A percentile compares a stretch with the other conserved stretches of the same genome.
These are phyloP conservation scores for Trichophyton schoenleinii DNA, from an alignment of 2,329 filamentous ascomycete genomes.

Conservation along the genomic window DNA sequence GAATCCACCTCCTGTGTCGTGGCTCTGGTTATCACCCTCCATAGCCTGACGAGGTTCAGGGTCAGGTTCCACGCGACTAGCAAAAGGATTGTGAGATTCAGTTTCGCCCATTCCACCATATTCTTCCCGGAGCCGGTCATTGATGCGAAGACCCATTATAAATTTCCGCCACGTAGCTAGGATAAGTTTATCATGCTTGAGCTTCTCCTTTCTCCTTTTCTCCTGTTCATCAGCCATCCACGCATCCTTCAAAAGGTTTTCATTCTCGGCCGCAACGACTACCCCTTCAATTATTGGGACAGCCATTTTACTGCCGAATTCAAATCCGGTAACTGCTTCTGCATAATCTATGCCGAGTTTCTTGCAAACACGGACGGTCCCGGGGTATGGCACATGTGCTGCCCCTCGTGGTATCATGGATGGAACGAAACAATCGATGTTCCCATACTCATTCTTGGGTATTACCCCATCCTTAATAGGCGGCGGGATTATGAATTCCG, in stretches of 20 bases:
- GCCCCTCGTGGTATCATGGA: conserved; percentile 85
- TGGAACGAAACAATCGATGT: conserved; percentile 89
- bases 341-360: conserved; percentile 77
- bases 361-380: conserved; percentile 68
- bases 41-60: conserved; percentile 4
- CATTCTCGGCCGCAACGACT: conserved; percentile 71
- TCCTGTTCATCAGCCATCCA: conserved; percentile 68
- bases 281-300: conserved; percentile 86
- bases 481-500: conserved; percentile 86
- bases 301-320: conserved; percentile 88
- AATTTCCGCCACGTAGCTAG: conserved; percentile 76
- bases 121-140: conserved; percentile 61
- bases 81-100: conserved; percentile 28
- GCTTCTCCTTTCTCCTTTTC: conserved; percentile 63
- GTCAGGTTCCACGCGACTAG: conserved; percentile 9
- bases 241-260: conserved; percentile 60
- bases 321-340: conserved; percentile 90
- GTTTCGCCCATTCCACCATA: conserved; percentile 48
- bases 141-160: conserved; percentile 69
- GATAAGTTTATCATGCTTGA: conserved; percentile 63
- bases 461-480: conserved; percentile 76
- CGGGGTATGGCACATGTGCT: conserved; percentile 67
- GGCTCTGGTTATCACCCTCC: conserved; percentile 9
- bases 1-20: conserved; percentile 19
- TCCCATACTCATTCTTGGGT: conserved; percentile 88